Conservation (phyloP, 192 early-diverging fungal species). For the Jimgerdemannia flammicorona region DNA sequence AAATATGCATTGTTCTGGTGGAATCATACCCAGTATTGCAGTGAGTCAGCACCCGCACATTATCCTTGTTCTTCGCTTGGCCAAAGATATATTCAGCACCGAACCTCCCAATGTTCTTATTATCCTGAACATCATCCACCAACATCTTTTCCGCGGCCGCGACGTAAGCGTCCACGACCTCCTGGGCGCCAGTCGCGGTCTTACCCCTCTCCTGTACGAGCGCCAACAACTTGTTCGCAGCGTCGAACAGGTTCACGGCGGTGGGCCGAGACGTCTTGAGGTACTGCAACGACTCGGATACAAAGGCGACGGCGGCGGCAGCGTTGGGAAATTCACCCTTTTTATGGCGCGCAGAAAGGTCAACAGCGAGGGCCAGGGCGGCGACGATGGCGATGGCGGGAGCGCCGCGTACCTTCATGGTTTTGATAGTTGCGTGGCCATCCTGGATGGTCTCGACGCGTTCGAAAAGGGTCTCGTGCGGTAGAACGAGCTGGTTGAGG, state of each 20-base stretch:
- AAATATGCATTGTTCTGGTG: neutral
- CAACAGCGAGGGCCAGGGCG: slow-evolving; percentile 84
- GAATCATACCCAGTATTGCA: slow-evolving; percentile 89
- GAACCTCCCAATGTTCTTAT: slow-evolving; percentile 75
- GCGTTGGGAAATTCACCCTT: slow-evolving; percentile 25
- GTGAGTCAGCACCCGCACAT: slow-evolving; percentile 81
- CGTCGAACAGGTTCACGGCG: slow-evolving; percentile 95
- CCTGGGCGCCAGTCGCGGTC: slow-evolving; percentile 19
- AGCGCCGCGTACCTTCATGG: slow-evolving; percentile 91
- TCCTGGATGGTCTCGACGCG: slow-evolving; percentile 53
- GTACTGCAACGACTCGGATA: slow-evolving; percentile 63
- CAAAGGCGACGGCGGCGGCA: slow-evolving; percentile 40
- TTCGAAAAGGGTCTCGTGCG: slow-evolving; percentile 79
- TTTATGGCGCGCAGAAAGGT: slow-evolving; percentile 38
- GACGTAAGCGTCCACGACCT: slow-evolving; percentile 64
- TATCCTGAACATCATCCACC: slow-evolving; percentile 80
- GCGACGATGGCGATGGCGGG: slow-evolving; percentile 98
- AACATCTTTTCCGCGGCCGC: slow-evolving; percentile 80
- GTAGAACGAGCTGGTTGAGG: slow-evolving; percentile 90
- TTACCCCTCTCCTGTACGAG: slow-evolving; percentile 28
- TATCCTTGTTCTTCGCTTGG: slow-evolving; percentile 30
- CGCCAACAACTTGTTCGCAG: slow-evolving; percentile 50
- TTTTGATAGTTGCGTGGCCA: slow-evolving; percentile 85
- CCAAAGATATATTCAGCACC: slow-evolving; percentile 76
- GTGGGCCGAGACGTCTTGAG: slow-evolving; percentile 92